Percentiles rank a stretch among this genome's conserved stretches.
phyloP scores from a whole-genome alignment of 2,329 filamentous ascomycete genomes.

The Colletotrichum sp. region DNA sequence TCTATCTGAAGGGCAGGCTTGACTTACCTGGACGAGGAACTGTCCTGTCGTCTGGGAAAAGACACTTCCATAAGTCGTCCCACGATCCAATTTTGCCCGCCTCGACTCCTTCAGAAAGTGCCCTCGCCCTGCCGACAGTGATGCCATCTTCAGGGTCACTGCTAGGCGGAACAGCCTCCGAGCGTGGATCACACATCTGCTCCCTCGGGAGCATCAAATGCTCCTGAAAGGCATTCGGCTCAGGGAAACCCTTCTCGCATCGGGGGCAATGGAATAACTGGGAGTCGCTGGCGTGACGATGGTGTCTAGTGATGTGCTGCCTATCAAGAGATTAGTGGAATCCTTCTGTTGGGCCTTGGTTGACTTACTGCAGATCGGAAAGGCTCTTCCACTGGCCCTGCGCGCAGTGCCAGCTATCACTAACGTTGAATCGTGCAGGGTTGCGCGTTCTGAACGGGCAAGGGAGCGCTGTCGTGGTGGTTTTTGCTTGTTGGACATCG shows the following conservation, averaged over 20 bases:
- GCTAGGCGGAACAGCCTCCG: neutral
- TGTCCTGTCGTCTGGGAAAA: neutral
- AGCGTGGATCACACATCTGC: conserved; percentile 39
- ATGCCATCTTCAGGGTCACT: conserved; percentile 6
- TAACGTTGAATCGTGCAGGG: conserved; percentile 48
- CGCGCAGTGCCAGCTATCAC: conserved; percentile 48
- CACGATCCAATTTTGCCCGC: neutral
- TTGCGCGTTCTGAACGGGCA: conserved; percentile 51
- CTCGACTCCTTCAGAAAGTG: neutral
- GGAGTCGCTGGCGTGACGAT: conserved; percentile 41
- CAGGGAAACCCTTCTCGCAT: conserved; percentile 42
- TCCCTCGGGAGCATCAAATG: conserved; percentile 45
- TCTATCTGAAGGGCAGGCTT: accelerated
- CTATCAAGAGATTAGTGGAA: conserved; percentile 20
- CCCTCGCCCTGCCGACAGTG: neutral
- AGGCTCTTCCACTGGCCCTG: conserved; percentile 47
- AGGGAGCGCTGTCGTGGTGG: neutral
- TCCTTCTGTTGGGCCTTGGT: accelerated
- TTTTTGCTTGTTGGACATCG: no score
- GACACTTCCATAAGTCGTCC: conserved; percentile 11
- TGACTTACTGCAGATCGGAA: conserved; percentile 32
- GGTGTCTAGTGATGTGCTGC: conserved; percentile 48
- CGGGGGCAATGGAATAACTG: conserved; percentile 41
- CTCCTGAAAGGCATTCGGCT: conserved; percentile 40
- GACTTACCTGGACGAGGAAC: conserved; percentile 8